These are phyloP conservation scores for Metarhizium sp. DNA, from an alignment of 2,329 filamentous ascomycete species.

Conservation along the genomic window DNA sequence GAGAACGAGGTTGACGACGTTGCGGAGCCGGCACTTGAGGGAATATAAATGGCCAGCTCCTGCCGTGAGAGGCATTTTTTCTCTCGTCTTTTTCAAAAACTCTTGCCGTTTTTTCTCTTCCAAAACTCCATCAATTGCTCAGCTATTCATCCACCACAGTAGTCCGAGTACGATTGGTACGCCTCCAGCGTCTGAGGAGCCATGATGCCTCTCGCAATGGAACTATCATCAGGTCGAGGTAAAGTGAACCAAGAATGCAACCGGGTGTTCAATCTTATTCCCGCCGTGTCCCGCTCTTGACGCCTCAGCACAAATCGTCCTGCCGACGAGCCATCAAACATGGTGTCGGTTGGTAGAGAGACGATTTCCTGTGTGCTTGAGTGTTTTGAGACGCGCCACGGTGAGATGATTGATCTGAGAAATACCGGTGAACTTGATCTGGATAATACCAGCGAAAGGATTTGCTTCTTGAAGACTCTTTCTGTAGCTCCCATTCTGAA, in stretches of 20 bases:
- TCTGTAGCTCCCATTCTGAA: slow-evolving; percentile 22
- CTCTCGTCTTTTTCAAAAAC: neutral
- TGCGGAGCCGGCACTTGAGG: too few species aligned
- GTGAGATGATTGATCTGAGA: slow-evolving; percentile 49
- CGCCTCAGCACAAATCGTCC: neutral
- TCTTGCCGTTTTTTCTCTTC: neutral
- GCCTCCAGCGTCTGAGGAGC: slow-evolving; percentile 11
- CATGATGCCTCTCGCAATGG: slow-evolving; percentile 21
- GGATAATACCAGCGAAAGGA: slow-evolving; percentile 84
- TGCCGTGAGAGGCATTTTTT: too few species aligned
- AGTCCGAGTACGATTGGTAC: slow-evolving; percentile 7
- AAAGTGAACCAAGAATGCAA: slow-evolving; percentile 35
- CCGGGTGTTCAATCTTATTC: slow-evolving; percentile 31
- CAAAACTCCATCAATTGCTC: neutral
- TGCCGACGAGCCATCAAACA: neutral
- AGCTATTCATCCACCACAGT: neutral
- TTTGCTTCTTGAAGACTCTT: slow-evolving; percentile 54
- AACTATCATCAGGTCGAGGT: slow-evolving; percentile 32
- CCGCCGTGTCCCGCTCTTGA: slow-evolving; percentile 1
- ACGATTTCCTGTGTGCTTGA: neutral
- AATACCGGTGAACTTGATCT: slow-evolving; percentile 80
- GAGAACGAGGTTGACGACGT: too few species aligned
- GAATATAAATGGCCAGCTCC: too few species aligned
- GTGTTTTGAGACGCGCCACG: slow-evolving; percentile 3
- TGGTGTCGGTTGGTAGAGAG: neutral